phyloP scores from a whole-genome alignment of 2,329 filamentous ascomycete genomes.

The Colletotrichum incanum region DNA sequence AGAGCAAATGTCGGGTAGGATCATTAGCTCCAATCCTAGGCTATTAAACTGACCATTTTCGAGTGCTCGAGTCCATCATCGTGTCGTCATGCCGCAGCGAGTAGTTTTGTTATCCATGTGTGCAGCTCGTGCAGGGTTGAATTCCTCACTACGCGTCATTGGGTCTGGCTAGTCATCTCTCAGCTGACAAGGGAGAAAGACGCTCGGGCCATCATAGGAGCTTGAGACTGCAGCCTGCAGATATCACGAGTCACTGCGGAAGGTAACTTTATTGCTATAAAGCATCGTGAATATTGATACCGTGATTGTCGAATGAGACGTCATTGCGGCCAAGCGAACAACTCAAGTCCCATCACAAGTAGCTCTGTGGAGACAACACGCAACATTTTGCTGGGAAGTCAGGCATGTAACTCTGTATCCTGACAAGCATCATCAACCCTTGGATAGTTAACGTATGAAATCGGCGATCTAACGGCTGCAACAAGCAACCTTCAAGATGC shows the following conservation, averaged over 20 bases:
- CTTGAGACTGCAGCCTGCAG: neutral
- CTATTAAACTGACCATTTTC: neutral
- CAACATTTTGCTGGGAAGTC: neutral
- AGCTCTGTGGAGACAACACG: too few relatives aligned
- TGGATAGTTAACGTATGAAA: neutral
- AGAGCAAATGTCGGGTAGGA: neutral
- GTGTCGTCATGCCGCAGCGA: constrained; percentile 29
- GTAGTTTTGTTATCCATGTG: constrained; percentile 17
- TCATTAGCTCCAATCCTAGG: neutral
- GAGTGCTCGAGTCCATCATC: constrained; percentile 19
- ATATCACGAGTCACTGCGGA: neutral
- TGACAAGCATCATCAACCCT: neutral
- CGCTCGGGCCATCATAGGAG: constrained; percentile 3
- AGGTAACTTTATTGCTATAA: neutral
- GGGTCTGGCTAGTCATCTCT: constrained; percentile 18
- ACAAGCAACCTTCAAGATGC: neutral
- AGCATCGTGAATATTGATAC: neutral
- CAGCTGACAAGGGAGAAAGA: neutral
- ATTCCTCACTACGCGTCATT: constrained; percentile 30
- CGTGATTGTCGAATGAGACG: neutral
- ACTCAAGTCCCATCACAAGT: neutral
- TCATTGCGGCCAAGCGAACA: neutral
- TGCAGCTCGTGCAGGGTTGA: constrained; percentile 12
- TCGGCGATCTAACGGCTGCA: constrained; percentile 18
- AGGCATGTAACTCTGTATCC: neutral